Evolutionary conservation across 2,329 filamentous ascomycete species (phyloP).

Genomic region (Xylariales sp.): DNA sequence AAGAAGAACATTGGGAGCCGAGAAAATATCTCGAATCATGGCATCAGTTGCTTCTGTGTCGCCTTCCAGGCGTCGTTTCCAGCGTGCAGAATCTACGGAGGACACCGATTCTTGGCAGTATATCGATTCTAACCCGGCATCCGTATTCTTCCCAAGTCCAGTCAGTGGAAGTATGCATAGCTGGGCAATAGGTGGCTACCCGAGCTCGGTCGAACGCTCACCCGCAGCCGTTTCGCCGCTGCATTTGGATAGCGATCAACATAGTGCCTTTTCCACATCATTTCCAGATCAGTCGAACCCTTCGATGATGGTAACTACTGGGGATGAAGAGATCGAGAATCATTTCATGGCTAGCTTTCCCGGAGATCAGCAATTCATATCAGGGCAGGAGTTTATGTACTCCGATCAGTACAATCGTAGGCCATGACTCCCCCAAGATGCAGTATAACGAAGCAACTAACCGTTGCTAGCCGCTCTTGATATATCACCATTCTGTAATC

Average conservation of each 20-base stretch:
- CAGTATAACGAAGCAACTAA: background rate
- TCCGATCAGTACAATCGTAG: slow-evolving; percentile 29
- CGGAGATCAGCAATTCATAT: slow-evolving; percentile 28
- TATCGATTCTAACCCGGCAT: slow-evolving; percentile 26
- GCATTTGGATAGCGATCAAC: slow-evolving; percentile 34
- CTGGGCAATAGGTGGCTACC: slow-evolving; percentile 41
- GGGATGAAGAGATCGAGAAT: slow-evolving; percentile 20
- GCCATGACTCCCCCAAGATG: slow-evolving; percentile 9
- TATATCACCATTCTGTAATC: slow-evolving; percentile 19
- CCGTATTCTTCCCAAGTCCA: slow-evolving; percentile 41
- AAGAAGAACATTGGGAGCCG: too few relatives aligned
- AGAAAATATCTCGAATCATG: too few relatives aligned
- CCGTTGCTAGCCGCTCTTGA: slow-evolving; percentile 13
- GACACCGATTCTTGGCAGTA: slow-evolving; percentile 29
- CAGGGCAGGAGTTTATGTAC: slow-evolving; percentile 36
- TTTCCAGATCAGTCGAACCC: slow-evolving; percentile 27
- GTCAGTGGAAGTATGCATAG: slow-evolving; percentile 43
- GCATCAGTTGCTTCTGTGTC: slow-evolving; percentile 28
- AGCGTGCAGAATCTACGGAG: slow-evolving; percentile 24
- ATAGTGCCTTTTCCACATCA: slow-evolving; percentile 28
- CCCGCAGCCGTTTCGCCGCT: slow-evolving; percentile 38
- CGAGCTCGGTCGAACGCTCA: slow-evolving; percentile 26
- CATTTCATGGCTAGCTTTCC: slow-evolving; percentile 26
- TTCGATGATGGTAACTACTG: slow-evolving; percentile 23
- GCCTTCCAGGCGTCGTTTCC: slow-evolving; percentile 23